These are phyloP conservation scores for Aspergillus nidulans DNA, from an alignment of 495 filamentous ascomycete species.

Conservation along the genomic window DNA sequence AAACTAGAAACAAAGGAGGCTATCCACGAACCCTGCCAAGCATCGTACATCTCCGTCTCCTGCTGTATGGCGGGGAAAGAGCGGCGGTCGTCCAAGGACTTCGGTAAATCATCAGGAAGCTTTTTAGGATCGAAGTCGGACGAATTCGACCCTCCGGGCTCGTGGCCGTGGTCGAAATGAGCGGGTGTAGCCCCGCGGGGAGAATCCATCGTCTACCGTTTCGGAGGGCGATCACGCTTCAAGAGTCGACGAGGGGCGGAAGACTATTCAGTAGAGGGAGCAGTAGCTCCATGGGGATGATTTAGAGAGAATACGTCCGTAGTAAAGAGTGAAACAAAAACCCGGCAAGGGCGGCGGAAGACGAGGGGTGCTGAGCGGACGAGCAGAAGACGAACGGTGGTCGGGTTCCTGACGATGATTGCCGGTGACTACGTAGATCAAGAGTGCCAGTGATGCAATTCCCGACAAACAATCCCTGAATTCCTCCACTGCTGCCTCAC, in stretches of 20 bases:
- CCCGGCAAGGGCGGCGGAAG: not conserved
- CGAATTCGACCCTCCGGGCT: slow-evolving; percentile 13
- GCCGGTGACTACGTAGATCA: slow-evolving; percentile 21
- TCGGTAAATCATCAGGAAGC: slow-evolving; percentile 84
- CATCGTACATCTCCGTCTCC: slow-evolving; percentile 97
- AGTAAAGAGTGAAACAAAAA: not conserved
- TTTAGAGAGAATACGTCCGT: not conserved
- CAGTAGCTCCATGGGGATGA: slow-evolving; percentile 20
- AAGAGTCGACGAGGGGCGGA: slow-evolving; percentile 14
- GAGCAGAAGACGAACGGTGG: slow-evolving; percentile 2
- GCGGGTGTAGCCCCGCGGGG: slow-evolving; percentile 33
- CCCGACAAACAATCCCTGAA: not conserved
- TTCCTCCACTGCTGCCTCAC: not conserved
- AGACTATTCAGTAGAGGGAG: slow-evolving; percentile 8
- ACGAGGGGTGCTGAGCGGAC: not conserved
- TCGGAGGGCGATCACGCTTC: not conserved
- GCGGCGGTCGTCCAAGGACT: slow-evolving; percentile 82
- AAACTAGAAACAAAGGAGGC: not conserved
- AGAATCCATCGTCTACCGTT: slow-evolving; percentile 30
- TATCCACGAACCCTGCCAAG: slow-evolving; percentile 78
- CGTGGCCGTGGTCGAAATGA: slow-evolving; percentile 28
- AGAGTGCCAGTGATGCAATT: slow-evolving; percentile 23
- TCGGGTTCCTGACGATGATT: slow-evolving; percentile 15
- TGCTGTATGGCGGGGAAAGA: slow-evolving; percentile 51
- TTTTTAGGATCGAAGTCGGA: slow-evolving; percentile 18